phyloP scores from a whole-genome alignment of 768 basidiomycete species.

The Suillus sp. region DNA sequence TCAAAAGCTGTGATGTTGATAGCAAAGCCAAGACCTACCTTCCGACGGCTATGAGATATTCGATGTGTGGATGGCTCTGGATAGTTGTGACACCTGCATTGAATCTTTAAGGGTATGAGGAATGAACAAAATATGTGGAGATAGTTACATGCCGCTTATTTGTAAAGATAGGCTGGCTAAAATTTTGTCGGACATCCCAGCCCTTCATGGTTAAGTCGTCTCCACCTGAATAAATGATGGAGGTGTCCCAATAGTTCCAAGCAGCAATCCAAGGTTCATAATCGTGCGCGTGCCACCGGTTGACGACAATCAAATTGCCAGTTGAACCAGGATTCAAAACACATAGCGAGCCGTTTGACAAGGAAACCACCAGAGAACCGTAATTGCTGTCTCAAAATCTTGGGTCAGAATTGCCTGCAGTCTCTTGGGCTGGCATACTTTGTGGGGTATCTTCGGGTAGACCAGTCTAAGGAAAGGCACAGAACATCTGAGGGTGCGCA shows the following conservation, averaged over 20 bases:
- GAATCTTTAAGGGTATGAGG: constrained; percentile 55
- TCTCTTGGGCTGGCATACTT: constrained; percentile 38
- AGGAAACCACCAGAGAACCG: constrained; percentile 73
- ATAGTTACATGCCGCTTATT: constrained; percentile 63
- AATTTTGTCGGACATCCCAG: constrained; percentile 83
- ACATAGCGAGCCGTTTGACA: constrained; percentile 79
- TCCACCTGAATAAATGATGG: constrained; percentile 87
- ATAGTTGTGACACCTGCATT: constrained; percentile 92
- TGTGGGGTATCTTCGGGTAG: constrained; percentile 58
- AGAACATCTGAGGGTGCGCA: constrained; percentile 60
- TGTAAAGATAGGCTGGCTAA: constrained; percentile 57
- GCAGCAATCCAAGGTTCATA: constrained; percentile 93
- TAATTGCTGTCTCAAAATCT: constrained; percentile 38
- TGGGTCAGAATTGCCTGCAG: constrained; percentile 2
- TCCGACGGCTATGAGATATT: constrained; percentile 87
- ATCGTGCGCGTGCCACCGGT: constrained; percentile 86
- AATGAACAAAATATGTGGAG: background rate
- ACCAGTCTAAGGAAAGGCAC: constrained; percentile 95
- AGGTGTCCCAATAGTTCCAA: constrained; percentile 86
- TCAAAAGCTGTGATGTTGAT: background rate
- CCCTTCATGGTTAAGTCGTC: constrained; percentile 89
- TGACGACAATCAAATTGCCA: constrained; percentile 44
- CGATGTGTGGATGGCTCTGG: constrained; percentile 76
- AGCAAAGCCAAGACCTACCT: constrained; percentile 52
- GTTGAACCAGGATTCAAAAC: constrained; percentile 54